Base-by-base conservation (phyloP, 2,329 filamentous ascomycete species). In the Paraphoma sp. region DNA sequence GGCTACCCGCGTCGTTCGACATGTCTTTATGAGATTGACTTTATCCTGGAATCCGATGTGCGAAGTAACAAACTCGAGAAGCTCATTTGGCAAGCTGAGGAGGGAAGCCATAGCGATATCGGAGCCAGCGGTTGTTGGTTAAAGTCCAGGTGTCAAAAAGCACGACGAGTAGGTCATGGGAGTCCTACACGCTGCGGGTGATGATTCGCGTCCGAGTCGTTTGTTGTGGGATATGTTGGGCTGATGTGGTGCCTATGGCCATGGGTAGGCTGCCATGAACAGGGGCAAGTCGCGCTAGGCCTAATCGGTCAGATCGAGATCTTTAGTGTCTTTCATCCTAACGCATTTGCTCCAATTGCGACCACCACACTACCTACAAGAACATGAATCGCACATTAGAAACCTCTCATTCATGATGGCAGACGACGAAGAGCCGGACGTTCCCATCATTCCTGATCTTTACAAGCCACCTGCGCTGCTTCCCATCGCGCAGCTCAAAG, bases 381-480 rank as follows among this genome's bases (percentile, higher is more conserved):
- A 36, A 4, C 9, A 36, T 36, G 7, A 14, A 36, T 3, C 6
- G 3, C 3, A 6, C 40, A 16, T 42, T 17, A 3, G 14, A 51
- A 61, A 31, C 33, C 23, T 23, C 23, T 23, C 5, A 5, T 5
- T 3, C 23, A 23, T 23, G 23, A 75, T 74, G 72, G 65, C 71
- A 8, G 70, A 68, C 45, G 81, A 68, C 51, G 63, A 66, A 52
- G 81, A 81, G 45, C 62, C 80, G 12, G 78, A 78, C 3, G 72
- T 78, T 8, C 71, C 77, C 14, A 83, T 87, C 63, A 94, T 97
- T 57, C 89, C 92, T 18, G 88, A 92, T 17, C 82, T 97, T 14
- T 91, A 97, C 78, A 97, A 95, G 72, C 93, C 94, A 0, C 81
- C 92, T 4, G 84, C 89, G 7, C 81, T 97, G 2, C 83, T 99